These are phyloP conservation scores for Yarrowia phangngaensis DNA, from an alignment of 805 yeast species.

Conservation along the genomic window DNA sequence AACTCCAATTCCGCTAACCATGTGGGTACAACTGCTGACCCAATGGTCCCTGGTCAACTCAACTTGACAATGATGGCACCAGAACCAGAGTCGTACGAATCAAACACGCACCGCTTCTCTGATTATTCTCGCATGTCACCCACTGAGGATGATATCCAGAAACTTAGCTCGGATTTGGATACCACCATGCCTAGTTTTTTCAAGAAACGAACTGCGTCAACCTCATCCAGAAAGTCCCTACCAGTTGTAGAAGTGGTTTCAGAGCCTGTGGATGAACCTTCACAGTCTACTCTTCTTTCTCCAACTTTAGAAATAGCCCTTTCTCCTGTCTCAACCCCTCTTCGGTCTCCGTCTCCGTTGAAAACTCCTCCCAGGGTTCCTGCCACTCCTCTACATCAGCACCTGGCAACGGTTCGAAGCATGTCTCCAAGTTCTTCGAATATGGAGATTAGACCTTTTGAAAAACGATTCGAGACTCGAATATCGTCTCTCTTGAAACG, in stretches of 20 bases:
- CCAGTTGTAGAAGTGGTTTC: constrained; percentile 2
- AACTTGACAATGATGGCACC: constrained; percentile 10
- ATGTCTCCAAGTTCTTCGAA: constrained; percentile 15
- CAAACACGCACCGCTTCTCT: neutral
- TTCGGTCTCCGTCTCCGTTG: neutral
- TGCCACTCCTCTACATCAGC: neutral
- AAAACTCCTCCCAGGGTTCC: neutral
- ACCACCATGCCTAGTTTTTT: constrained; percentile 11
- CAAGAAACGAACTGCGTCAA: constrained; percentile 2
- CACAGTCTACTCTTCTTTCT: neutral
- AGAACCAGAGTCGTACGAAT: constrained; percentile 6
- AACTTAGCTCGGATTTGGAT: constrained; percentile 5
- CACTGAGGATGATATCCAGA: constrained; percentile 16
- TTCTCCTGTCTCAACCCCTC: constrained; percentile 6
- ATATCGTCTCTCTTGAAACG: constrained; percentile 7
- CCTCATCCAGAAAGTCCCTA: neutral
- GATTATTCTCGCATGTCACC: constrained; percentile 3
- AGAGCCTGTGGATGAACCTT: too few species aligned
- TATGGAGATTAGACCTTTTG: constrained; percentile 18
- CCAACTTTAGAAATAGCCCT: constrained; percentile 10
- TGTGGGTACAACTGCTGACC: constrained; percentile 1
- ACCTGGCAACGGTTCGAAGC: neutral
- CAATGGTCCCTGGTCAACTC: neutral
- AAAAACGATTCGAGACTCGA: constrained; percentile 14
- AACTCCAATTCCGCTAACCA: neutral